Conservation (phyloP, 768 basidiomycete species). For the Tulasnella sp. region DNA sequence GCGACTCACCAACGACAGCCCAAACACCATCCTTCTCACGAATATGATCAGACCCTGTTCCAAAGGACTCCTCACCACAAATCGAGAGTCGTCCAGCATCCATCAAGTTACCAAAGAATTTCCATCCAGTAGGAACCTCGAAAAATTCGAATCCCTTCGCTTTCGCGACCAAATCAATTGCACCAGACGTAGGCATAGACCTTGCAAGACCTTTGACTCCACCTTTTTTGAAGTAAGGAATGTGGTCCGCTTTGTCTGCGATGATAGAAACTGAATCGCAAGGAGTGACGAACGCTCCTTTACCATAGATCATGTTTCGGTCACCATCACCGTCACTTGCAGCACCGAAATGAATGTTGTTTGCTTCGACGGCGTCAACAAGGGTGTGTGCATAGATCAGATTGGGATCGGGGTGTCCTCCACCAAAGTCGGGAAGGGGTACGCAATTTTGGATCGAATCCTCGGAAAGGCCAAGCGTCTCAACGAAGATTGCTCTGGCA, state of each 20-base stretch:
- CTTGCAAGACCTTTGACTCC: slow-evolving; percentile 93
- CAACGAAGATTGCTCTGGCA: slow-evolving; percentile 74
- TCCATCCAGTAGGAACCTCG: slow-evolving; percentile 98
- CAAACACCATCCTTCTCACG: slow-evolving; percentile 99
- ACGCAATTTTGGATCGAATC: slow-evolving; percentile 80
- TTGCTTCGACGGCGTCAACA: slow-evolving; percentile 80
- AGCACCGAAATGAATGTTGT: slow-evolving; percentile 82
- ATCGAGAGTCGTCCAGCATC: slow-evolving; percentile 95
- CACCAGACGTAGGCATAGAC: slow-evolving; percentile 95
- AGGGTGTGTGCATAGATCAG: slow-evolving; percentile 91
- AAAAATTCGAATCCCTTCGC: slow-evolving; percentile 86
- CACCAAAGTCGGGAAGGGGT: slow-evolving; percentile 91
- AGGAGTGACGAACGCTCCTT: slow-evolving; percentile 94
- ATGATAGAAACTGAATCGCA: slow-evolving; percentile 98
- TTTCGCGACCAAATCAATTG: slow-evolving; percentile 91
- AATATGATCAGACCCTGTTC: slow-evolving; percentile 99
- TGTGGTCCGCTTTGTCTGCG: slow-evolving; percentile 83
- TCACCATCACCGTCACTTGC: slow-evolving; percentile 97
- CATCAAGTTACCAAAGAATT: slow-evolving; percentile 99
- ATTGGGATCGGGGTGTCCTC: slow-evolving; percentile 97
- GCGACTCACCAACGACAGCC: slow-evolving; percentile 76
- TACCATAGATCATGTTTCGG: slow-evolving; percentile 99
- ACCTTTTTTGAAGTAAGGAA: slow-evolving; percentile 80
- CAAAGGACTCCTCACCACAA: slow-evolving; percentile 98
- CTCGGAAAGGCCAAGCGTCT: slow-evolving; percentile 65